phyloP scores from a whole-genome alignment of 1,139 yeast species.

The Debaryomyces psychrophilus region DNA sequence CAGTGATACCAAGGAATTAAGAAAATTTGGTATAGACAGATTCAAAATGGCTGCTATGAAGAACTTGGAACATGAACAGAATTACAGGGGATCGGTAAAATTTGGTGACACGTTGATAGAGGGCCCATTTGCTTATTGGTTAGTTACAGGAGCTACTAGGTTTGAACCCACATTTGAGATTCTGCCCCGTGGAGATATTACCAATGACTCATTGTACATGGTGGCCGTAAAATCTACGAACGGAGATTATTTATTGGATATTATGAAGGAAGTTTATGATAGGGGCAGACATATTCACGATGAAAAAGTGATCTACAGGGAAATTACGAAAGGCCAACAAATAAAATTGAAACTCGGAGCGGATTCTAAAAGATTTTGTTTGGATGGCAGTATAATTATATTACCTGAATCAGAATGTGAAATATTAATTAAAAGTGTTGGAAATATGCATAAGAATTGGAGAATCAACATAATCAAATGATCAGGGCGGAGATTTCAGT shows the following conservation, averaged over 20 bases:
- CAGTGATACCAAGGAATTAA: conserved; percentile 69
- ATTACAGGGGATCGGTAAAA: conserved; percentile 48
- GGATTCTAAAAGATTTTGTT: conserved; percentile 46
- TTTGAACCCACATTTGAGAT: conserved; percentile 73
- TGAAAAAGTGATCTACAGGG: conserved; percentile 45
- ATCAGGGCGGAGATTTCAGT: neutral
- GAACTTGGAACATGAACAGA: conserved; percentile 52
- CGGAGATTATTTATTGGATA: conserved; percentile 47
- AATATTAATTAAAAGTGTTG: conserved; percentile 21
- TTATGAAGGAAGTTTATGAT: conserved; percentile 63
- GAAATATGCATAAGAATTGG: conserved; percentile 30
- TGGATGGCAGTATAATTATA: conserved; percentile 53
- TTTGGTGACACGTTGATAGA: conserved; percentile 19
- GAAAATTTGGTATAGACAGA: conserved; percentile 65
- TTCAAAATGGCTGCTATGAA: conserved; percentile 69
- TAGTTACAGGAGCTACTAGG: conserved; percentile 60
- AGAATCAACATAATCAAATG: conserved; percentile 15
- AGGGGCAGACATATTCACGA: conserved; percentile 57
- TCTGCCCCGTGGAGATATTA: conserved; percentile 68
- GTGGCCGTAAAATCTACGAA: conserved; percentile 51
- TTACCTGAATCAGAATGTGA: conserved; percentile 31
- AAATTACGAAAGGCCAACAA: conserved; percentile 28
- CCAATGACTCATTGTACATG: conserved; percentile 53
- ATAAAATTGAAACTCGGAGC: conserved; percentile 30
- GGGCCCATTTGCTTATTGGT: conserved; percentile 66